Base-by-base conservation (phyloP, 768 basidiomycete species). In the Lentinula sp. region DNA sequence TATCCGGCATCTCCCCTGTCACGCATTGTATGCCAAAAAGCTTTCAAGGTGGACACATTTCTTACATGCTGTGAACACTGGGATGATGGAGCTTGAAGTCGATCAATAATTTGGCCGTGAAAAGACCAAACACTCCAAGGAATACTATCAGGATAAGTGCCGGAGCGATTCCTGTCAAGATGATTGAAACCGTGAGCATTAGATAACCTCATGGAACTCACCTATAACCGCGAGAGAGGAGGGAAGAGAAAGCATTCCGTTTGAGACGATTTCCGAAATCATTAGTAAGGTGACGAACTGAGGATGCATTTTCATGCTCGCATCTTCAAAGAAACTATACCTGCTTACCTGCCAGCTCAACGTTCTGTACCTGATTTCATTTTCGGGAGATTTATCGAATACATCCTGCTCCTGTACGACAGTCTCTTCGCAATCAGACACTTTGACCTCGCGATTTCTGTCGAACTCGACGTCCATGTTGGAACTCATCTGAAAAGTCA, bases 61-160 rank as follows among this genome's bases (percentile, higher is more conserved):
- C 69, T 32, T 63, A 81, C 80, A 84, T 83, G 60, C 74, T 82
- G 62, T 84, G 82, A 5, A 83, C 81, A 31, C 75, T 70, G 0
- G 79, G 81, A 65, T 84, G 82, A 60, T 81, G 82, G 34, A 84
- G 65, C 67, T 83, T 83, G 74, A 84, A 84, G 70, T 83, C 79
- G 57, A 84, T 74, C 54, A 84, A 70, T 4, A 84, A 68, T 61
- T 83, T 82, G 6, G 81, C 78, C 6, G 78, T 84, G 59, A 75
- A 83, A 9, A 82, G 64, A 2, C 75, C 82, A 64, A 83, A 84
- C 3, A 74, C 62, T 4, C 81, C 82, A 18, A 84, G 72, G 62
- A 84, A 83, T 16, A 80, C 68, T n/a, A 82, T 82, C 37, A 84
- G 65, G 37, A 83, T 71, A n/a, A 83, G 70, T 3, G 78, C 80